Percentiles rank a stretch among this genome's conserved stretches.
phyloP scores from a whole-genome alignment of 2,329 filamentous ascomycete genomes.

The Fusarium illudens region DNA sequence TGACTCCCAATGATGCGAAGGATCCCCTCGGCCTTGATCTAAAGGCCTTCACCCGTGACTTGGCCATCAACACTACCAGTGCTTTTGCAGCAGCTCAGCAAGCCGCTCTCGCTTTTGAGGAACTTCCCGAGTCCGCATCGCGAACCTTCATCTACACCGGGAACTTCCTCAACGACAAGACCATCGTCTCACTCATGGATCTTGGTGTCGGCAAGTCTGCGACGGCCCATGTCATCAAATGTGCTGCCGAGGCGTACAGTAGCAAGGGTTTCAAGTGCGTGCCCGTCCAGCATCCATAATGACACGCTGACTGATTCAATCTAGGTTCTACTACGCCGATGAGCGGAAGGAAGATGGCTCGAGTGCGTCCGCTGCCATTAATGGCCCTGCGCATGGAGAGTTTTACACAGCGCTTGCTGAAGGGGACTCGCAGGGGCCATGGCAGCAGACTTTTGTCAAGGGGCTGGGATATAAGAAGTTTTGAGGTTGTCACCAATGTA shows the following conservation, averaged over 20 bases:
- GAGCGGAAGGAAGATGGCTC: constrained; percentile 54
- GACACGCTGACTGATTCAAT: not conserved
- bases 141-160: constrained; percentile 57
- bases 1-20: constrained; percentile 14
- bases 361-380: constrained; percentile 41
- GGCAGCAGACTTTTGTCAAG: constrained; percentile 56
- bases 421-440: constrained; percentile 52
- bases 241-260: constrained; percentile 44
- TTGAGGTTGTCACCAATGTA: not conserved
- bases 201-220: constrained; percentile 53
- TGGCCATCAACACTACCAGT: constrained; percentile 30
- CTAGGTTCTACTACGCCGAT: constrained; percentile 61
- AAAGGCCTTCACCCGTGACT: not conserved
- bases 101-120: constrained; percentile 42
- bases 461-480: constrained; percentile 52
- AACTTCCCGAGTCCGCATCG: constrained; percentile 44
- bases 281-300: not conserved
- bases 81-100: constrained; percentile 50
- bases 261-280: constrained; percentile 47
- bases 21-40: constrained; percentile 5
- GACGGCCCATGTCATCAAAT: constrained; percentile 43
- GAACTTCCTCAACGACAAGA: constrained; percentile 48
- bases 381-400: constrained; percentile 53
- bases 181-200: constrained; percentile 43
- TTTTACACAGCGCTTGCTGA: constrained; percentile 54